Base-by-base conservation (phyloP, 331 rosid genomes). In the Pyracantha coccinea region DNA sequence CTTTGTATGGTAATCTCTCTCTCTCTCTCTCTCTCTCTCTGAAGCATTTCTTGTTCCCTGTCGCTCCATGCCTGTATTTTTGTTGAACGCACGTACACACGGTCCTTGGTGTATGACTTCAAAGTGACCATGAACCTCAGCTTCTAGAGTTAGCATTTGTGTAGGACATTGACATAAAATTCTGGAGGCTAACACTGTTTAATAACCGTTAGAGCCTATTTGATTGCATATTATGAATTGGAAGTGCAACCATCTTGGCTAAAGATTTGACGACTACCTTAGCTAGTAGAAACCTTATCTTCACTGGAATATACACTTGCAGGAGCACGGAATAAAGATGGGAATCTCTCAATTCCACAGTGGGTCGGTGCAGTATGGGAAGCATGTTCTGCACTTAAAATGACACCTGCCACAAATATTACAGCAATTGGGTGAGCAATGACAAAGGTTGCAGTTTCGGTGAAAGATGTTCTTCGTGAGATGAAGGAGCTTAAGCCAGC, bases 381-480 rank as follows among this genome's bases (percentile, higher is more conserved):
- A 78, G 89, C 97, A 1, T 90, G 97, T 65, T 75, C 92, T 68
- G 89, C 91, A 59, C 92, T 95, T 6, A 89, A 90, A 75, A 92
- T 88, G 85, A 83, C 87, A 8, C 99, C 99, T 54, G 12, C 86
- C 20, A 77, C 97, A 45, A 95, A 92, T 82, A 67, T 92, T 70
- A 85, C 86, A 6, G 98, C 98, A 17, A 85, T 95, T 72, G 98
- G 99, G 71, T 83, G 96, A 71, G 91, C 85, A 68, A 83, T 92
- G 87, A 89, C 96, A 4, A 90, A 82, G 79, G 88, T 92, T 75
- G 98, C 97, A 2, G 93, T 92, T 75, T 84, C 97, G 12, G 81
- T 92, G 71, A 95, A 92, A 78, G 99, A 92, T 8, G 98, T 95
- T 81, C 90, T 95, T 65, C 96, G 97, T 2, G 99, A 95, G 82